phyloP scores from a whole-genome alignment of 345 rosid species.

The Eucalyptus viminalis region DNA sequence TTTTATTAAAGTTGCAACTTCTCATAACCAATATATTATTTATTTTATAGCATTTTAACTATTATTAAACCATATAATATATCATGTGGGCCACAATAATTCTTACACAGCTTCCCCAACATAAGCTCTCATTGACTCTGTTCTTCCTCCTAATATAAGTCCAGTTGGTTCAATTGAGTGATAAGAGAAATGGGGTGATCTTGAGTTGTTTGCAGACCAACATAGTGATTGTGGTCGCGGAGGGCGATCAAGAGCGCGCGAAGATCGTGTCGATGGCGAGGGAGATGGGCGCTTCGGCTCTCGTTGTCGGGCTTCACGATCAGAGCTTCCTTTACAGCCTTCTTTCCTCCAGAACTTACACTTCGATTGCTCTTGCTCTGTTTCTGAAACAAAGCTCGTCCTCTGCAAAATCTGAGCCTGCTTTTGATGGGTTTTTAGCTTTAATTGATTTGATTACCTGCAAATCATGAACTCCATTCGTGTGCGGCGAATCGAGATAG shows the following conservation, averaged over 20 bases:
- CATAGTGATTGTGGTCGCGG: constrained; percentile 63
- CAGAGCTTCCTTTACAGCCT: constrained; percentile 70
- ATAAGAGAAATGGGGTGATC: not conserved
- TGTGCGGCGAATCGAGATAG: not conserved
- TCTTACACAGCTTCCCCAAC: constrained; percentile 8
- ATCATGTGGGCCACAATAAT: too few species aligned
- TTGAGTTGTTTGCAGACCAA: constrained; percentile 26
- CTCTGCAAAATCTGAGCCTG: not conserved
- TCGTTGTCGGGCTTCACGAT: constrained; percentile 82
- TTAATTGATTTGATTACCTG: not conserved
- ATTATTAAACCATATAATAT: too few species aligned
- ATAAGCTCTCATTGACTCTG: not conserved
- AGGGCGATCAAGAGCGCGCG: constrained; percentile 62
- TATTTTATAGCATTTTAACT: too few species aligned
- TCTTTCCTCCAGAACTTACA: not conserved
- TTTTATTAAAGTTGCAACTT: too few species aligned
- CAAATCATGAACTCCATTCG: not conserved
- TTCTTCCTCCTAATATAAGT: not conserved
- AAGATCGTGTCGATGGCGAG: constrained; percentile 51
- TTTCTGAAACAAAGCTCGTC: not conserved
- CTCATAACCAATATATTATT: too few species aligned
- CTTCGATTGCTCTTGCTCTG: not conserved
- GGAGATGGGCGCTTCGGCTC: constrained; percentile 62
- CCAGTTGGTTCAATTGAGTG: not conserved
- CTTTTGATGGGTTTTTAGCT: not conserved